Conservation (phyloP, 306 rosid species). For the Cicer bijugum region DNA sequence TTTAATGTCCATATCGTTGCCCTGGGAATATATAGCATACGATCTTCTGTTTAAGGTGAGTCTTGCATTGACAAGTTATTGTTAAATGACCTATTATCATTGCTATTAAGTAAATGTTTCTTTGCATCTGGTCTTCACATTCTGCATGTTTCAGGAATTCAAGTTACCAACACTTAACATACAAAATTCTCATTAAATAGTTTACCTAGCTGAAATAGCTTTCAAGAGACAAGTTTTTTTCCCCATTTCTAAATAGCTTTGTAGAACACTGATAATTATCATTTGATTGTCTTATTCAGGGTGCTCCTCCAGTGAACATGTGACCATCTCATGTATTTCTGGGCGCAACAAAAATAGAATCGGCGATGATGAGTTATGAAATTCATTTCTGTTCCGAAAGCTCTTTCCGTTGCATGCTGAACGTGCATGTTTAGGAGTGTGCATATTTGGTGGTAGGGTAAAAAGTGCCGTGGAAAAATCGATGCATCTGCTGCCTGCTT, state of each 20-base stretch:
- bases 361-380: constrained; percentile 43
- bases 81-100: constrained; percentile 15
- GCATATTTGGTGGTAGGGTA: constrained; percentile 43
- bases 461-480: constrained; percentile 33
- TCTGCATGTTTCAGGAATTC: constrained; percentile 29
- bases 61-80: constrained; percentile 17
- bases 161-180: background rate
- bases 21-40: constrained; percentile 92
- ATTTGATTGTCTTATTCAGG: constrained; percentile 54
- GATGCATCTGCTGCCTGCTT: constrained; percentile 19
- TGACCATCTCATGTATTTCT: constrained; percentile 50
- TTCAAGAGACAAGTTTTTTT: background rate
- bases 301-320: constrained; percentile 83
- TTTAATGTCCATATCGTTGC: constrained; percentile 93
- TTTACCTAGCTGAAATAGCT: background rate
- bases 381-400: constrained; percentile 37
- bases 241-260: no score
- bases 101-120: constrained; percentile 34
- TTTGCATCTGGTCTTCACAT: constrained; percentile 11
- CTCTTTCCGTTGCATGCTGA: constrained; percentile 40
- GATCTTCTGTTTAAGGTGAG: constrained; percentile 95
- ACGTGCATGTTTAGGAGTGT: constrained; percentile 42
- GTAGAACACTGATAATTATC: constrained; percentile 40
- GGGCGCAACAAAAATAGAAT: constrained; percentile 35
- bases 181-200: background rate